Evolutionary conservation across 495 filamentous ascomycete species (phyloP), one percentile per base, ranked within the genome.

Genomic region (Podospora conica): DNA sequence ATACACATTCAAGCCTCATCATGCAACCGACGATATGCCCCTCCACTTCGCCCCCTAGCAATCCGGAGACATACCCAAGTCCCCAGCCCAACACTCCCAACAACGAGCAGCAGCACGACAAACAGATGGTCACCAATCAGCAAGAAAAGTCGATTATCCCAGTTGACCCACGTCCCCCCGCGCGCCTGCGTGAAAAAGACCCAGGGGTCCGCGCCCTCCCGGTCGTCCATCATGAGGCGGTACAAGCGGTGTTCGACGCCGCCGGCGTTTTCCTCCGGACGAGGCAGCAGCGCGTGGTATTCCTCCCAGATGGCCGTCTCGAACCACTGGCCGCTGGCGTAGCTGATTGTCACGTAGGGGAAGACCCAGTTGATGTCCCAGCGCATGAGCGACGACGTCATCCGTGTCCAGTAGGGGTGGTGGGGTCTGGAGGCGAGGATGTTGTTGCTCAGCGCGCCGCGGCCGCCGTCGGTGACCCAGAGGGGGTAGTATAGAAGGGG

Each of bases 281-380:
- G 53, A 1, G 73, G 71, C 9, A 74, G 64, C 58, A 72, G 33
- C 1, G 33, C 9, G 68, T 77, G 73, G 68, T 92, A 92, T 71
- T 91, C 82, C 74, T 91, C 88, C 92, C 92, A 96, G 62, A 96
- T 85, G 29, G 93, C 87, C 53, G 87, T 91, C 64, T 93, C 79
- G 78, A 94, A 96, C 65, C 95, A 81, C 22, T 92, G 92, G 11
- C 92, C 92, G 10, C 91, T 95, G 20, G 86, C 85, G 69, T 90
- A 93, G 89, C 93, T 96, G 68, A 96, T 89, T 21, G 91, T 94
- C 66, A 95, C 88, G 75, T 95, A 96, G 0, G 92, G 91, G 53
- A 95, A 81, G 40, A 86, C 75, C 89, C 90, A 96, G 71, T 86
- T 86, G 68, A 86, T 85, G 72, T 93, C 84, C 75, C 92, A 96